Percentiles rank a stretch among this genome's conserved stretches.
phyloP scores from a whole-genome alignment of 2,329 filamentous ascomycete species.

The Coniochaeta sp. region DNA sequence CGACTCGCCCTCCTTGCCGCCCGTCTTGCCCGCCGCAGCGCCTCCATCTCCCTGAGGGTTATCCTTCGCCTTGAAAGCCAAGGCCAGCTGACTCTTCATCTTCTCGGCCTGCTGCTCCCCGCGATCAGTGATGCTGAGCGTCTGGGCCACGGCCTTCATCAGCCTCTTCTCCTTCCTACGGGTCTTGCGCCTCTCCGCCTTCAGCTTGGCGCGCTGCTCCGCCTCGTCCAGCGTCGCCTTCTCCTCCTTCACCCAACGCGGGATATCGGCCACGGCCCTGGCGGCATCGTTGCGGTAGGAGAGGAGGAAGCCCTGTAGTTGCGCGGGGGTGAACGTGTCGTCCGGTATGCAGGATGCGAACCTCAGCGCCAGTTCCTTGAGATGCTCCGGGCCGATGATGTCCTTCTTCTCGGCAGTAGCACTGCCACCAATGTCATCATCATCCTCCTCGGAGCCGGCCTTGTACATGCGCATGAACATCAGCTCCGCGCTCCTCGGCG shows the following conservation, averaged over 20 bases:
- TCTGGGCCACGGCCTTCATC: not conserved
- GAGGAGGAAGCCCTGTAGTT: slow-evolving; percentile 42
- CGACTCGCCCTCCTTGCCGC: not conserved
- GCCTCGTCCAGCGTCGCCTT: slow-evolving; percentile 17
- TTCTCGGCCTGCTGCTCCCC: not conserved
- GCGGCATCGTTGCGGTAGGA: slow-evolving; percentile 31
- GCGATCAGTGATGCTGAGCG: too few relatives aligned
- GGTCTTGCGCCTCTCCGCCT: slow-evolving; percentile 13
- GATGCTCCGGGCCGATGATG: slow-evolving; percentile 15
- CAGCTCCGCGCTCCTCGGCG: slow-evolving; percentile 31
- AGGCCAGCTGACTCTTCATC: not conserved
- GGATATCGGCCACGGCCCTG: slow-evolving; percentile 25
- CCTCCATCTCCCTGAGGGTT: too few relatives aligned
- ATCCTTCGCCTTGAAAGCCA: not conserved
- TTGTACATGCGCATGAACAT: slow-evolving; percentile 42
- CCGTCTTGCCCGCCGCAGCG: not conserved
- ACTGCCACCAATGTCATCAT: slow-evolving; percentile 10
- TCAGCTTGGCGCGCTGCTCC: slow-evolving; percentile 14
- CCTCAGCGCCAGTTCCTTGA: slow-evolving; percentile 39
- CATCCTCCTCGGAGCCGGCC: slow-evolving; percentile 19
- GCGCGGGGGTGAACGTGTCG: slow-evolving; percentile 38
- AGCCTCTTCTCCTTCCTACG: slow-evolving; percentile 7
- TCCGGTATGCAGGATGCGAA: slow-evolving; percentile 48
- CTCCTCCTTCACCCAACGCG: slow-evolving; percentile 29
- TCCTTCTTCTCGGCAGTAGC: slow-evolving; percentile 5